phyloP scores from a whole-genome alignment of 148 eudicot species.

The Beta vulgaris region DNA sequence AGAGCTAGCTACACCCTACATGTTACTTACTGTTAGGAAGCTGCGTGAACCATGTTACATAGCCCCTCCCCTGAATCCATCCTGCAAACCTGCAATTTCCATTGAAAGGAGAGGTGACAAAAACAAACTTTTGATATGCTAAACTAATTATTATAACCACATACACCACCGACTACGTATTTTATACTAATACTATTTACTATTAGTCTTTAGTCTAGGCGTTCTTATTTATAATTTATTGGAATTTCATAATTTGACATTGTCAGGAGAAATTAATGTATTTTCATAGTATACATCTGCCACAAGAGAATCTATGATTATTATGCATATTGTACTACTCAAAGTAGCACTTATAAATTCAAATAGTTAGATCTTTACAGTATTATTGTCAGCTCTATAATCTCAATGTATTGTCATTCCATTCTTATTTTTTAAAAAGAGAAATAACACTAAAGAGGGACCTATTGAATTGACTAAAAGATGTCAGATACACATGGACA shows the following conservation, averaged over 20 bases:
- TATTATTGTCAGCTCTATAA: neutral
- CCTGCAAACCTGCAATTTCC: slow-evolving; percentile 12
- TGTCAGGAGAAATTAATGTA: neutral
- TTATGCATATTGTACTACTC: neutral
- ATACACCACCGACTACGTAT: no score
- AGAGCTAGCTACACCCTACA: neutral
- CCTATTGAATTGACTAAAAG: no score
- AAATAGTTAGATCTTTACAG: neutral
- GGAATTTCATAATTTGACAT: no score
- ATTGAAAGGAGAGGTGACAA: slow-evolving; percentile 20
- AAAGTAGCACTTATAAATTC: neutral
- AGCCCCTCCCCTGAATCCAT: neutral
- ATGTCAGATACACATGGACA: no score
- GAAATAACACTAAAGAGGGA: no score
- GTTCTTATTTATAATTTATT: no score
- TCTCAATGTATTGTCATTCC: no score
- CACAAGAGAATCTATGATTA: neutral
- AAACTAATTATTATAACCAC: neutral
- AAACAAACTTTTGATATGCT: slow-evolving; percentile 13
- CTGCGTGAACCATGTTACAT: neutral
- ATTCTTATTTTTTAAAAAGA: no score
- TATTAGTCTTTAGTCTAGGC: no score
- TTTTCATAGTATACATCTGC: neutral
- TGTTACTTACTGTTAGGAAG: neutral
- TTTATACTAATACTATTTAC: no score